Base-by-base conservation (phyloP, 805 yeast species). In the Candida nanaspora region DNA sequence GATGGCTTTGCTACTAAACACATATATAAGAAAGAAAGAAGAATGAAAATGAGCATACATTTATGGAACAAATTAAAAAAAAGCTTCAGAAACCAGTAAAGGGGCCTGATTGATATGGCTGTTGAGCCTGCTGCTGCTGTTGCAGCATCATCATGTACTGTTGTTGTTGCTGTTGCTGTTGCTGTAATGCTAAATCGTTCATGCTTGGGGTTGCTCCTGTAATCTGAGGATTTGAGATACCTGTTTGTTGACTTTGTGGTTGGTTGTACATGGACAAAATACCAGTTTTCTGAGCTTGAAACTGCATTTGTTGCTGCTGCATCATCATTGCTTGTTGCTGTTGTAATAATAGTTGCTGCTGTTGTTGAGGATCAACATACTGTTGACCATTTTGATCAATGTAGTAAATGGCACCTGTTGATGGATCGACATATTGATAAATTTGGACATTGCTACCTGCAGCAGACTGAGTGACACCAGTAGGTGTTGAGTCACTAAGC, bases 331-430 rank as follows among this genome's bases (percentile, higher is more conserved):
- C 49, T 42, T 45, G 53, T 41, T 47, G 40, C 40, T 49, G 48
- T 41, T 54, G 59, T 13, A 31, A 33, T 33, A 37, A 20, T 32
- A 33, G 18, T 23, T 42, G 49, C 37, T 48, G 57, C 40, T 65
- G 71, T 31, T 71, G 76, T 40, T 51, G 63, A 9, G 75, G 72
- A 50, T 72, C 76, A 42, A 73, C 52, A 46, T 72, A 74, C 51
- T 81, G 84, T 50, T 82, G 87, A 2, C 82, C 82, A 35, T 73
- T 77, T 10, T 79, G 71, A 51, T 83, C 89, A 28, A 82, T 74
- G 50, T 82, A 83, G 27, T 74, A 70, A 4, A 81, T 60, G 37
- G 76, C 72, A 11, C 91, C 89, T 0, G 87, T 80, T 7, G 72
- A 64, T 2, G 88, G 87, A 50, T 83, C 89, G 18, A 81, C 69